Evolutionary conservation across 805 yeast genomes (phyloP).

Genomic region (Yarrowia keelungensis): DNA sequence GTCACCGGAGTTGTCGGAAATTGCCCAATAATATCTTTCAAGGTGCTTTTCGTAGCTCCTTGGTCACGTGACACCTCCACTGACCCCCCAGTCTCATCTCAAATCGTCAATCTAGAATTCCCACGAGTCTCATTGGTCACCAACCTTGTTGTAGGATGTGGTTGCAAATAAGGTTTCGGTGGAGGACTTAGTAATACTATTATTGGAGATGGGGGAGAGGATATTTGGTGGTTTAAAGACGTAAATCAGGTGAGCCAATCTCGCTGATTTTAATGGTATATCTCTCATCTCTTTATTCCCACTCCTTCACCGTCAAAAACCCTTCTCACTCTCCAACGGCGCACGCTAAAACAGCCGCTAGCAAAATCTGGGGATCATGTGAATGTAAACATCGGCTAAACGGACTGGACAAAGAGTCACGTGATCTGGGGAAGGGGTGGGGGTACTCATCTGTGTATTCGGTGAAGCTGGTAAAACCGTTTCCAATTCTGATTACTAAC

Average conservation of each 20-base stretch:
- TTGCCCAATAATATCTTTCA: no score
- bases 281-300: background rate
- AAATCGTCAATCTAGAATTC: background rate
- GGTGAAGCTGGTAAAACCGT: no score
- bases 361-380: conserved; percentile 24
- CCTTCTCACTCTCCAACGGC: background rate
- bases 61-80: background rate
- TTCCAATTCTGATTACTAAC: background rate
- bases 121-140: conserved; percentile 22
- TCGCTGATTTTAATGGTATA: background rate
- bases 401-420: background rate
- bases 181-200: background rate
- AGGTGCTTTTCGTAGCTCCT: background rate
- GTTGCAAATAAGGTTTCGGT: conserved; percentile 10
- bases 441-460: no score
- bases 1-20: no score
- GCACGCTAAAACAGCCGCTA: conserved; percentile 16
- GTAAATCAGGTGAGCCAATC: background rate
- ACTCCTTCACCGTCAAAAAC: no score
- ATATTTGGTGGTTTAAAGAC: background rate
- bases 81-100: background rate
- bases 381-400: conserved; percentile 11
- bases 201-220: background rate
- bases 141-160: conserved; percentile 15
- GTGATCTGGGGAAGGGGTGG: background rate